Percentiles rank a stretch among this genome's conserved stretches.
These are phyloP conservation scores for Aegilops tauschii DNA, from an alignment of 176 grass and related monocot genomes.

Conservation along the genomic window DNA sequence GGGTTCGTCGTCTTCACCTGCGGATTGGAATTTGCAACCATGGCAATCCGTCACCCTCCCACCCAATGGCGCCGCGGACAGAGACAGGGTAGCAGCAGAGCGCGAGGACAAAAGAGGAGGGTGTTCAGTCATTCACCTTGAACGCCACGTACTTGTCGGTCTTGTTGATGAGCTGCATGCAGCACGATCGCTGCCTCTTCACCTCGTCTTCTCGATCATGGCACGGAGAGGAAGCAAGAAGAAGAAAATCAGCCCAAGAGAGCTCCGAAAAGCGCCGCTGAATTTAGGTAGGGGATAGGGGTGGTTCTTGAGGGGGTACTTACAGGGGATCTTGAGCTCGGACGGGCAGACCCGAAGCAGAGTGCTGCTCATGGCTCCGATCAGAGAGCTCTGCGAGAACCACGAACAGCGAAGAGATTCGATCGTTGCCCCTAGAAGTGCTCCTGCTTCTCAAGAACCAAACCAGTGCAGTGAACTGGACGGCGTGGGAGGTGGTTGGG, in stretches of 20 bases:
- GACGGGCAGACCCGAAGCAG: slow-evolving; percentile 76
- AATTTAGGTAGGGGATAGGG: background rate
- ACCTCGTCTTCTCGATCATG: slow-evolving; percentile 53
- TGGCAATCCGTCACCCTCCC: background rate
- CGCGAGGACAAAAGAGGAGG: background rate
- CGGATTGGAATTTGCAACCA: background rate
- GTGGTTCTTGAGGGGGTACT: slow-evolving; percentile 9
- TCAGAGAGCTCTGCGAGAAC: background rate
- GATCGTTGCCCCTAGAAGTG: background rate
- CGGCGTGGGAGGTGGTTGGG: slow-evolving; percentile 12
- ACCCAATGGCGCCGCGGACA: background rate
- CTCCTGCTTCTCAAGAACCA: slow-evolving; percentile 5
- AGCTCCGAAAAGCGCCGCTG: background rate
- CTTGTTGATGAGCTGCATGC: slow-evolving; percentile 80
- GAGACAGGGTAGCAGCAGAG: background rate
- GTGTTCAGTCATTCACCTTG: slow-evolving; percentile 50
- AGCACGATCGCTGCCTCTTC: slow-evolving; percentile 75
- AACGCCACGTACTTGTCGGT: slow-evolving; percentile 69
- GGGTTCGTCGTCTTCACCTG: slow-evolving; percentile 96
- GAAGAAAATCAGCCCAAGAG: slow-evolving; percentile 22
- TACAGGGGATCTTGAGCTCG: slow-evolving; percentile 89
- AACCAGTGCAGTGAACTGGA: slow-evolving; percentile 16
- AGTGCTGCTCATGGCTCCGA: slow-evolving; percentile 44
- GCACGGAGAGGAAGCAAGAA: background rate
- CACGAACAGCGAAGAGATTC: background rate